Conservation (phyloP, 2,329 filamentous ascomycete species). For the Neophaeococcomyces aloes region DNA sequence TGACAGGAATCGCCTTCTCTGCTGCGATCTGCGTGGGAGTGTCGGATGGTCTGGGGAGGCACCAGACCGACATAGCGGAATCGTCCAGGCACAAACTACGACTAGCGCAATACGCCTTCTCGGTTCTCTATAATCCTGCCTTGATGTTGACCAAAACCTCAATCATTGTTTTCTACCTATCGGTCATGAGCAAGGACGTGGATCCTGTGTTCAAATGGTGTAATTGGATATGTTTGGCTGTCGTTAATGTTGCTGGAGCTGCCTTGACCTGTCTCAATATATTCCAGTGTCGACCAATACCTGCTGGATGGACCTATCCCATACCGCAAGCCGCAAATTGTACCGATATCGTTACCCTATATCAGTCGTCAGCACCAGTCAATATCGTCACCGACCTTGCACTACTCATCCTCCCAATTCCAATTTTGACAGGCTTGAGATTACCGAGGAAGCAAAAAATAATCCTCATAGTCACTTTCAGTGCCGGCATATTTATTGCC, state of each 20-base stretch:
- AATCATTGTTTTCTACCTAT: constrained; percentile 83
- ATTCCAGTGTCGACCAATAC: constrained; percentile 69
- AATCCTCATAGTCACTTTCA: constrained; percentile 76
- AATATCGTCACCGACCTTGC: constrained; percentile 88
- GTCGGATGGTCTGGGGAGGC: constrained; percentile 34
- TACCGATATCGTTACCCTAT: constrained; percentile 52
- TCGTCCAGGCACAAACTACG: constrained; percentile 27
- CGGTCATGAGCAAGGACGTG: constrained; percentile 57
- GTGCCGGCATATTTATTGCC: constrained; percentile 75
- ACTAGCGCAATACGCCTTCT: constrained; percentile 49
- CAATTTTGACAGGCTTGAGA: constrained; percentile 75
- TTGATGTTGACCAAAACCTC: constrained; percentile 61
- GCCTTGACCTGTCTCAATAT: constrained; percentile 78
- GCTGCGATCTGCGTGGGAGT: constrained; percentile 37
- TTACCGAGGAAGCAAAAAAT: constrained; percentile 77
- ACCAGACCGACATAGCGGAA: constrained; percentile 29
- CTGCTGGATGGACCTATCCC: constrained; percentile 53
- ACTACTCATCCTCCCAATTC: constrained; percentile 77
- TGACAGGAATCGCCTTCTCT: constrained; percentile 40
- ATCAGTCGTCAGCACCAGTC: constrained; percentile 67
- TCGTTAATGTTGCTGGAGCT: constrained; percentile 68
- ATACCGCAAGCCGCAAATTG: constrained; percentile 40
- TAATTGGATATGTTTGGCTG: constrained; percentile 66
- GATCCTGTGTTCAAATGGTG: constrained; percentile 66
- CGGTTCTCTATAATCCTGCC: constrained; percentile 42